These are phyloP conservation scores for Candida piceae DNA, from an alignment of 805 yeast species.

Conservation along the genomic window DNA sequence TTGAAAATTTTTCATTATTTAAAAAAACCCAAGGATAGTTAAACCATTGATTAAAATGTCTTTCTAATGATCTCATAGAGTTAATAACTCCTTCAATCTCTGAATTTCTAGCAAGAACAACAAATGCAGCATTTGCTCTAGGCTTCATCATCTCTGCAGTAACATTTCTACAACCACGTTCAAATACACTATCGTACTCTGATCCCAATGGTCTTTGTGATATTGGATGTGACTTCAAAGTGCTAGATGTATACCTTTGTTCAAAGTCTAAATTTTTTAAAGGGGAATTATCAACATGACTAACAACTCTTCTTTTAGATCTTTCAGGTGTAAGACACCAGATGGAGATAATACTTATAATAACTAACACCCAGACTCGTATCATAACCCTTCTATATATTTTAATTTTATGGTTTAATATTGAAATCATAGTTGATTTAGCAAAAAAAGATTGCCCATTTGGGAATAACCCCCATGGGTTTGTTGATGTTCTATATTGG, in stretches of 20 bases:
- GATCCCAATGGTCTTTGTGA: slow-evolving; percentile 23
- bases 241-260: slow-evolving; percentile 12
- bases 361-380: too few relatives aligned
- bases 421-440: too few relatives aligned
- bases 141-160: slow-evolving; percentile 18
- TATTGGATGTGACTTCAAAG: slow-evolving; percentile 20
- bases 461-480: too few relatives aligned
- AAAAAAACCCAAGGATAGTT: slow-evolving; percentile 89
- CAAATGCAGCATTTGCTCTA: slow-evolving; percentile 78
- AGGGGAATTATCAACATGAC: slow-evolving; percentile 4
- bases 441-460: too few relatives aligned
- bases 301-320: not conserved
- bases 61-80: slow-evolving; percentile 71
- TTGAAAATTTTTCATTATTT: slow-evolving; percentile 71
- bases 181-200: slow-evolving; percentile 26
- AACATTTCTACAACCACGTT: slow-evolving; percentile 30
- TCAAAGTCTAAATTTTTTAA: slow-evolving; percentile 13
- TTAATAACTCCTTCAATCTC: slow-evolving; percentile 74
- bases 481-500: too few relatives aligned
- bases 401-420: too few relatives aligned
- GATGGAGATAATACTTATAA: too few relatives aligned
- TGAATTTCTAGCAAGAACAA: slow-evolving; percentile 74
- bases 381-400: too few relatives aligned
- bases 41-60: slow-evolving; percentile 91
- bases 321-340: too few relatives aligned